A percentile compares a stretch with the other conserved stretches of the same genome.
These are phyloP conservation scores for Byssoonygena ceratinophila DNA, from an alignment of 2,329 filamentous ascomycete genomes.

Conservation along the genomic window DNA sequence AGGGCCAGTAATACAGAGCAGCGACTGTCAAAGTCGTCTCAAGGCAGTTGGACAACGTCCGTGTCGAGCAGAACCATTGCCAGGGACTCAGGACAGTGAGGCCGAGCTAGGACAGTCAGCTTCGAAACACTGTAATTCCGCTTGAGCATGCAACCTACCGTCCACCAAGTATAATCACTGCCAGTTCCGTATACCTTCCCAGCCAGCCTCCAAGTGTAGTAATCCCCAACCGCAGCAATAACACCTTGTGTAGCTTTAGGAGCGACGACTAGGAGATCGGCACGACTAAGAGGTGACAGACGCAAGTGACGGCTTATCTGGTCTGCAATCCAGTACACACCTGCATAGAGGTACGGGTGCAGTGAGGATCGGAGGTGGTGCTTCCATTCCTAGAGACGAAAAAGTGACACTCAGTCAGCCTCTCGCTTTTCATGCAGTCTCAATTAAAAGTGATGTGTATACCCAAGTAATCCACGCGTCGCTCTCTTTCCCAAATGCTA, in stretches of 20 bases:
- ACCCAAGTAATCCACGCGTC: conserved; percentile 97
- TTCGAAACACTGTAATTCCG: conserved; percentile 13
- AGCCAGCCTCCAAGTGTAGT: conserved; percentile 76
- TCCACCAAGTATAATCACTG: conserved; percentile 55
- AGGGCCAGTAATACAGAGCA: conserved; percentile 78
- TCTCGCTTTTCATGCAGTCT: conserved; percentile 1
- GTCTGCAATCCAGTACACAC: conserved; percentile 56
- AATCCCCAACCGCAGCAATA: conserved; percentile 69
- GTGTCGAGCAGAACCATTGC: conserved; percentile 92
- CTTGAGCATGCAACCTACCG: conserved; percentile 41
- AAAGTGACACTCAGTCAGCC: conserved; percentile 4
- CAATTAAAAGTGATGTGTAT: conserved; percentile 22
- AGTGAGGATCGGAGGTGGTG: conserved; percentile 78
- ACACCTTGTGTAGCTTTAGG: conserved; percentile 68
- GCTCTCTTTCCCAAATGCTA: conserved; percentile 65
- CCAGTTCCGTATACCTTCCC: conserved; percentile 58
- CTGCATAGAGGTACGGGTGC: conserved; percentile 78
- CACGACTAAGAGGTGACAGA: conserved; percentile 46
- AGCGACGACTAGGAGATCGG: conserved; percentile 57
- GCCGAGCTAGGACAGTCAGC: conserved; percentile 45
- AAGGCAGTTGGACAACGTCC: conserved; percentile 87
- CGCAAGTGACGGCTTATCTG: conserved; percentile 46
- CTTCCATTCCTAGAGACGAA: conserved; percentile 67
- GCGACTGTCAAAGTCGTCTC: conserved; percentile 78
- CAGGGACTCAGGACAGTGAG: conserved; percentile 70